phyloP scores from a whole-genome alignment of 495 filamentous ascomycete genomes.

The Glutinoglossum americanum region DNA sequence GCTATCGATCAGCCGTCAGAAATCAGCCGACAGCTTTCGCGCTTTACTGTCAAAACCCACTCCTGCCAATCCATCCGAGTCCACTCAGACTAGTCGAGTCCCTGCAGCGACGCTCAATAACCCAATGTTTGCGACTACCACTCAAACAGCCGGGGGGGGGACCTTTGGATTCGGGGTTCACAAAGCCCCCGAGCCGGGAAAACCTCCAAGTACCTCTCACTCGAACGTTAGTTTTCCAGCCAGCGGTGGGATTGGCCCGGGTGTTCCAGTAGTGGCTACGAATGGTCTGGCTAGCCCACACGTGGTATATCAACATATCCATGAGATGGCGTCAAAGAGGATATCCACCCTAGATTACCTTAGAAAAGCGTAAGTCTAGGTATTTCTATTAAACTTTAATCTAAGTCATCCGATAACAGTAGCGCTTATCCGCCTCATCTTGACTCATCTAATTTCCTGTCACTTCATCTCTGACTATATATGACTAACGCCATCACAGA shows the following conservation, averaged over 20 bases:
- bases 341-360: conserved; percentile 94
- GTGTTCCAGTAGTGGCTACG: not conserved
- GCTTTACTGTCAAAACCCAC: not conserved
- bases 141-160: not conserved
- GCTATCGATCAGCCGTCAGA: not conserved
- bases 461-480: not conserved
- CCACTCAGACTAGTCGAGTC: not conserved
- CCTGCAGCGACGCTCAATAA: not conserved
- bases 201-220: not conserved
- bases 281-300: conserved; percentile 21
- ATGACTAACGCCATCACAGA: conserved; percentile 22
- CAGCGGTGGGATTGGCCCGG: not conserved
- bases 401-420: not conserved
- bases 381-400: not conserved
- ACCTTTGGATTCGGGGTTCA: not conserved
- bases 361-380: conserved; percentile 52
- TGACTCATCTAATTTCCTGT: not conserved
- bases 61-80: not conserved
- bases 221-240: not conserved
- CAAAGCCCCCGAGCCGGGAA: not conserved
- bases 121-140: not conserved
- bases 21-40: not conserved
- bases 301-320: conserved; percentile 60
- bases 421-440: not conserved
- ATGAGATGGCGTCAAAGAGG: conserved; percentile 73